Evolutionary conservation across 768 basidiomycete genomes (phyloP).

Genomic region (Pulveroboletus sp.): DNA sequence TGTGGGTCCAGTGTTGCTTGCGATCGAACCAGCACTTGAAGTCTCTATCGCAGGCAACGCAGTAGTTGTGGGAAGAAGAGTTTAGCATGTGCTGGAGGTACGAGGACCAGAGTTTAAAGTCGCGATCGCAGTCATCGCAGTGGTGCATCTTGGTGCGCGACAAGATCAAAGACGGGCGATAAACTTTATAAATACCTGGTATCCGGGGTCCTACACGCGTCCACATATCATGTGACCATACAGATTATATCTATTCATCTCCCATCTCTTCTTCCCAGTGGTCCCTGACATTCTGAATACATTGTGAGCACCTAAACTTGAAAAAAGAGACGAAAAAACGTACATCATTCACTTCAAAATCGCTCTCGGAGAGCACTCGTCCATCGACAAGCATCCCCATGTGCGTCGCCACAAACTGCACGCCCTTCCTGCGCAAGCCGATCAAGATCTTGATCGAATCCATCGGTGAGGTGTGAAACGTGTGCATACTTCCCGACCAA

Average conservation of each 20-base stretch:
- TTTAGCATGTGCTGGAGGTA: slow-evolving; percentile 35
- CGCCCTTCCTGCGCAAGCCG: slow-evolving; percentile 36
- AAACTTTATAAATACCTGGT: too few relatives aligned
- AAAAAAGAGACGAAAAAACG: background rate
- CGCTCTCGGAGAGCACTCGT: slow-evolving; percentile 19
- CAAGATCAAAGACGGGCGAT: too few relatives aligned
- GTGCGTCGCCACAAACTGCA: slow-evolving; percentile 36
- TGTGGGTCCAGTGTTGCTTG: slow-evolving; percentile 53
- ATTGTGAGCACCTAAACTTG: too few relatives aligned
- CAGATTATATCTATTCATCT: too few relatives aligned
- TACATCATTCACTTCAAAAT: slow-evolving; percentile 15
- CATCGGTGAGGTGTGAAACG: slow-evolving; percentile 37
- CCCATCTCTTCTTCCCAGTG: too few relatives aligned
- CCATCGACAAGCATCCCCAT: slow-evolving; percentile 37
- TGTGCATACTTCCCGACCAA: slow-evolving; percentile 6
- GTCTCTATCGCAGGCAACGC: slow-evolving; percentile 44
- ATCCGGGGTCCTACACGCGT: too few relatives aligned
- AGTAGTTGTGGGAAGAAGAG: slow-evolving; percentile 42
- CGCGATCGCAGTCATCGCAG: background rate
- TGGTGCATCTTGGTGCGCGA: background rate
- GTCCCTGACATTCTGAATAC: background rate
- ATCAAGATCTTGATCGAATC: slow-evolving; percentile 19
- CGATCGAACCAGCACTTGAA: slow-evolving; percentile 39
- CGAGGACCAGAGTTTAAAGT: slow-evolving; percentile 1
- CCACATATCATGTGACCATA: too few relatives aligned